Evolutionary conservation across 164 flowering plant genomes (phyloP).

Genomic region (Chloranthus sessilifolius): DNA sequence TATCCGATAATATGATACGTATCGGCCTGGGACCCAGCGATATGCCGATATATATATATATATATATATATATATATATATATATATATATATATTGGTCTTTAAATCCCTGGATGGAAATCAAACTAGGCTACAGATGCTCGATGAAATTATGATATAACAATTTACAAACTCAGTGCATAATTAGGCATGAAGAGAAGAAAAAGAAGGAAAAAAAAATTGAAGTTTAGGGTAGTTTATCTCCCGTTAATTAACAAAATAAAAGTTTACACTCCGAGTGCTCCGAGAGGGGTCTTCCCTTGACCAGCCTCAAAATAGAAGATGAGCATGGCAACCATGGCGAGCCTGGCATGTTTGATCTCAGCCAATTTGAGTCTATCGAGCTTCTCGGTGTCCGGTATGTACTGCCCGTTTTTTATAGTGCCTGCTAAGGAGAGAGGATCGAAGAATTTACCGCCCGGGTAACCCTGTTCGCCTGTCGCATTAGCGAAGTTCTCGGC

Average conservation of each 20-base stretch:
- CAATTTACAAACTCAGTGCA: too few relatives aligned
- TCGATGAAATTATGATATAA: too few relatives aligned
- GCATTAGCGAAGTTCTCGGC: constrained; percentile 86
- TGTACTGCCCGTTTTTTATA: constrained; percentile 59
- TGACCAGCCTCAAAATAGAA: constrained; percentile 98
- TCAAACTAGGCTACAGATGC: too few relatives aligned
- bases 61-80: too few relatives aligned
- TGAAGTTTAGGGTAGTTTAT: too few relatives aligned
- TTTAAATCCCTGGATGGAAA: too few relatives aligned
- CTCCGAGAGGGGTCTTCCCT: constrained; percentile 96
- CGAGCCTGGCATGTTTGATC: constrained; percentile 90
- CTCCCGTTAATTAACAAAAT: neutral
- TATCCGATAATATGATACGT: too few relatives aligned
- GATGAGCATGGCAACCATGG: constrained; percentile 93
- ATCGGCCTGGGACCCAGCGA: too few relatives aligned
- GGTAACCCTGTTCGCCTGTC: constrained; percentile 95
- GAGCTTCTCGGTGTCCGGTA: constrained; percentile 78
- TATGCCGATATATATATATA: too few relatives aligned
- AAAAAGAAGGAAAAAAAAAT: too few relatives aligned
- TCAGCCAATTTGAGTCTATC: constrained; percentile 92
- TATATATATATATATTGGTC: too few relatives aligned
- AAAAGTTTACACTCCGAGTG: constrained; percentile 65
- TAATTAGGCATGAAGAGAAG: too few relatives aligned
- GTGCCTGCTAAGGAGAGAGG: constrained; percentile 75
- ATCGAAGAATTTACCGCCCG: constrained; percentile 95